Conservation (phyloP, 83 land plant species). For the Picea engelmannii region DNA sequence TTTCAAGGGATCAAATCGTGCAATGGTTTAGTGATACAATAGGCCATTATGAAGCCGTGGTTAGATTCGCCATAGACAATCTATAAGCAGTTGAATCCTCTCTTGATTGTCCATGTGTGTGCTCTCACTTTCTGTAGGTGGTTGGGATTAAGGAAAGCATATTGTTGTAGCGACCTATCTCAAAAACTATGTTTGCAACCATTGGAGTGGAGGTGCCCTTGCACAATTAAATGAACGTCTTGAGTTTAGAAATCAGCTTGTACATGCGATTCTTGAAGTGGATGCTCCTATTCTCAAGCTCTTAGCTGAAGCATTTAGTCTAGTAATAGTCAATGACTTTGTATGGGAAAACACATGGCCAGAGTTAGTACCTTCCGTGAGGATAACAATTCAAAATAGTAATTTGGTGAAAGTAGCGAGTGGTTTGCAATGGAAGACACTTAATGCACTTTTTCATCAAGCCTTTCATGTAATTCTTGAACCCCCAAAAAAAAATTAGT, state of each 20-base stretch:
- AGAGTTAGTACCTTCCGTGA: slow-evolving; percentile 71
- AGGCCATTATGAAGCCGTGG: background rate
- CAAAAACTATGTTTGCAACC: slow-evolving; percentile 52
- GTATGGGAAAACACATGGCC: slow-evolving; percentile 81
- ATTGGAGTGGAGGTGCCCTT: slow-evolving; percentile 31
- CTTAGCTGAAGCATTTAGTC: slow-evolving; percentile 61
- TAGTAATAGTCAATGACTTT: slow-evolving; percentile 58
- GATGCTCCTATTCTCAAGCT: slow-evolving; percentile 61
- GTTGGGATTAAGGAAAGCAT: too few species aligned
- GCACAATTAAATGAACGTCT: slow-evolving; percentile 21
- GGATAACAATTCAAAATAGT: slow-evolving; percentile 63
- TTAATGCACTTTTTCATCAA: slow-evolving; percentile 63
- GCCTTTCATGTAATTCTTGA: slow-evolving; percentile 57
- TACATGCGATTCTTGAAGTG: slow-evolving; percentile 54
- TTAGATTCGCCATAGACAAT: background rate
- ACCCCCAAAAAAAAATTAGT: too few species aligned
- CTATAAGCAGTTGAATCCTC: slow-evolving; percentile 7
- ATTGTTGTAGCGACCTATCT: slow-evolving; percentile 49
- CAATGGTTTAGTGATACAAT: background rate
- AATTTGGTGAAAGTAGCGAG: slow-evolving; percentile 39
- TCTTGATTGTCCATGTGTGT: background rate
- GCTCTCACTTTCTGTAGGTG: slow-evolving; percentile 4
- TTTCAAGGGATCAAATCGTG: background rate
- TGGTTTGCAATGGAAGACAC: slow-evolving; percentile 42
- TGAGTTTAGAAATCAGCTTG: slow-evolving; percentile 62